These are phyloP conservation scores for Ophiocordyceps camponoti-leonardi DNA, from an alignment of 2,329 filamentous ascomycete genomes.

Conservation along the genomic window DNA sequence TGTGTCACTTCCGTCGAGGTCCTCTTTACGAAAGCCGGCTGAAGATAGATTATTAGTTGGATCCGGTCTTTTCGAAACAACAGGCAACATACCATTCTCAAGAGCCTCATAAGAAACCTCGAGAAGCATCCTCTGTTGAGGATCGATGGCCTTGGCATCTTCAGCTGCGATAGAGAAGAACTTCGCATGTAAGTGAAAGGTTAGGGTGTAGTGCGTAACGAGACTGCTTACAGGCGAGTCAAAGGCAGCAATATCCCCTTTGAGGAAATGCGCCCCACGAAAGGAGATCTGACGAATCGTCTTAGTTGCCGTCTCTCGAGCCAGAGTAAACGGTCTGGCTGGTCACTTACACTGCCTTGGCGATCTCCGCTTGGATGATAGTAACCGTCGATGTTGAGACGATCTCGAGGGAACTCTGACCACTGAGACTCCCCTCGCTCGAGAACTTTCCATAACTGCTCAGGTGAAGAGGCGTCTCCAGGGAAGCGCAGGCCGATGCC, in stretches of 20 bases:
- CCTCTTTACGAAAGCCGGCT: slow-evolving; percentile 27
- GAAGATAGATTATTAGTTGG: background rate
- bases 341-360: slow-evolving; percentile 26
- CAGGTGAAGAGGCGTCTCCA: slow-evolving; percentile 25
- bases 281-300: slow-evolving; percentile 22
- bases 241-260: slow-evolving; percentile 26
- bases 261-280: slow-evolving; percentile 31
- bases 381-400: slow-evolving; percentile 34
- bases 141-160: slow-evolving; percentile 34
- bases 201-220: background rate
- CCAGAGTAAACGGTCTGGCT: background rate
- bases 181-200: slow-evolving; percentile 9
- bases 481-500: slow-evolving; percentile 35
- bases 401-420: slow-evolving; percentile 28
- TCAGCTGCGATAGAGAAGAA: slow-evolving; percentile 33
- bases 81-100: slow-evolving; percentile 23
- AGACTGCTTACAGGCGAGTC: slow-evolving; percentile 25
- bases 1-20: slow-evolving; percentile 24
- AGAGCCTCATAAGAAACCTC: slow-evolving; percentile 33
- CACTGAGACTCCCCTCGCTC: slow-evolving; percentile 24
- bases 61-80: background rate
- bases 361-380: slow-evolving; percentile 33
- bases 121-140: slow-evolving; percentile 32
- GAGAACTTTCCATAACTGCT: slow-evolving; percentile 31
- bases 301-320: background rate